Conservation (phyloP, 176 grass and related monocot genomes). For the bread wheat (Triticum aestivum) region IWGSC_CS_RefSeq_v2.1 NC_057807.1:270505924-270506423, state of each 20-base stretch:
- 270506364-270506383: not conserved
- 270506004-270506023: too few relatives aligned
- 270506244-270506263: too few relatives aligned
- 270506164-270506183: not conserved
- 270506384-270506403: not conserved
- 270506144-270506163: not conserved
- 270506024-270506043: too few relatives aligned
- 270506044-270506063: too few relatives aligned
- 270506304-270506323: not conserved
- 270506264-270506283: too few relatives aligned
- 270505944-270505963: not conserved
- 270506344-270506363: not conserved
- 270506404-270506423: not conserved
- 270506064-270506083: not conserved
- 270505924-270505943: not conserved
- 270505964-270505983: not conserved
- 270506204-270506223: not conserved
- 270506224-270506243: too few relatives aligned
- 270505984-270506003: too few relatives aligned
- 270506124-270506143: not conserved
- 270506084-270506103: not conserved
- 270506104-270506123: not conserved
- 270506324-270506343: not conserved
- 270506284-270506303: too few relatives aligned
- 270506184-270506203: not conserved